Conservation (phyloP, 345 rosid genomes). For the Cardamine occulta region DNA sequence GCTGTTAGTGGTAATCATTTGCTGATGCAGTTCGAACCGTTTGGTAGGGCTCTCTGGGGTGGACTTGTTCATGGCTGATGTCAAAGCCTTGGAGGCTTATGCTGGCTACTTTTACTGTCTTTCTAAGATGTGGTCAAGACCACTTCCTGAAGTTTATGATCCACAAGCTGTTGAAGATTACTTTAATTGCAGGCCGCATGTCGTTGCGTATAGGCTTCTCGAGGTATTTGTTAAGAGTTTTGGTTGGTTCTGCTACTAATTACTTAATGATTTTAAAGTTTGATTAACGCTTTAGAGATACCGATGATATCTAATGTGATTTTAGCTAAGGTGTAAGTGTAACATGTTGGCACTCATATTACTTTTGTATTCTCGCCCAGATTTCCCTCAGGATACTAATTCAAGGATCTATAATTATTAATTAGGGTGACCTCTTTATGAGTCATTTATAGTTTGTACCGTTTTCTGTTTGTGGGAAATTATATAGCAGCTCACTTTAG, state of each 20-base stretch:
- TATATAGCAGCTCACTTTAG: conserved; percentile 2
- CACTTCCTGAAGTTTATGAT: conserved; percentile 86
- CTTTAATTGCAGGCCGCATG: conserved; percentile 88
- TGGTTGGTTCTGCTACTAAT: conserved; percentile 12
- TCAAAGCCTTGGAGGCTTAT: conserved; percentile 87
- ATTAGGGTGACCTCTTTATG: conserved; percentile 21
- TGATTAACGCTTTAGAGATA: background rate
- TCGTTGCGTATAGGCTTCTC: conserved; percentile 78
- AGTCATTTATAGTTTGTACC: conserved; percentile 4
- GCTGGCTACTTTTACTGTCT: conserved; percentile 60
- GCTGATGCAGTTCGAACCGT: conserved; percentile 19
- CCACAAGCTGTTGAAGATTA: conserved; percentile 74
- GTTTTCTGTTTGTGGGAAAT: background rate
- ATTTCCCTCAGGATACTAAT: background rate
- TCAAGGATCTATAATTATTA: background rate
- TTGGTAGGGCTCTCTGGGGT: conserved; percentile 71
- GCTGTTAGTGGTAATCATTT: conserved; percentile 36
- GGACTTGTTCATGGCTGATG: conserved; percentile 92
- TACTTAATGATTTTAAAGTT: background rate
- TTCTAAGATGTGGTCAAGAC: conserved; percentile 82
- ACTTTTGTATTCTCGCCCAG: background rate
- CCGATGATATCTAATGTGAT: background rate
- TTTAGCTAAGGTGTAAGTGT: background rate
- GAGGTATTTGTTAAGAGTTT: conserved; percentile 60
- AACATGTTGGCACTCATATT: background rate